These are phyloP conservation scores for Kalanchoe fedtschenkoi DNA, from an alignment of 164 flowering plant species.

Conservation along the genomic window DNA sequence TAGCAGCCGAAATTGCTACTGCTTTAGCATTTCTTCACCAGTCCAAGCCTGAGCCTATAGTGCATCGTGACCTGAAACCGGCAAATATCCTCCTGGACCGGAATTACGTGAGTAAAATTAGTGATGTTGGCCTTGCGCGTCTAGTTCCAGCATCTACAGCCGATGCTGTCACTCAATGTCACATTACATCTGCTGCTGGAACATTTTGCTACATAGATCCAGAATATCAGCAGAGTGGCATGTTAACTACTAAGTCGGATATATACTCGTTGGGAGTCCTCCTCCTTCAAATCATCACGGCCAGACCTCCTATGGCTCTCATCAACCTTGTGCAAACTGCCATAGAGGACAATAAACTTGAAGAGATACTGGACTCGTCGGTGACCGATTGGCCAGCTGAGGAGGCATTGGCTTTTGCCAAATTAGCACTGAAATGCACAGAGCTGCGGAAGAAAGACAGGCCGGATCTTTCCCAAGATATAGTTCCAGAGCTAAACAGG, in stretches of 20 bases:
- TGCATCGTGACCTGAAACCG: conserved; percentile 72
- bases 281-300: conserved; percentile 67
- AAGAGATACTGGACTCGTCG: conserved; percentile 40
- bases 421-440: conserved; percentile 41
- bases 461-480: conserved; percentile 43
- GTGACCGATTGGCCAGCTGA: conserved; percentile 65
- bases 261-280: conserved; percentile 62
- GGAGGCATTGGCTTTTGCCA: conserved; percentile 35
- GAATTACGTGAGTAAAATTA: conserved; percentile 58
- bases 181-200: conserved; percentile 71
- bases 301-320: conserved; percentile 61
- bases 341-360: conserved; percentile 39
- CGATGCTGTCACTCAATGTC: conserved; percentile 57
- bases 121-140: conserved; percentile 69
- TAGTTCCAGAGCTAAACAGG: conserved; percentile 60
- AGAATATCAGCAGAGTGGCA: conserved; percentile 78
- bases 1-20: conserved; percentile 61
- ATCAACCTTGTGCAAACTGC: conserved; percentile 46
- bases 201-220: conserved; percentile 85
- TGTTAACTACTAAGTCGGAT: conserved; percentile 53
- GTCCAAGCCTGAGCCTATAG: conserved; percentile 75
- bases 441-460: conserved; percentile 60
- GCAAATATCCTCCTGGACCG: conserved; percentile 66
- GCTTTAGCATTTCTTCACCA: conserved; percentile 72
- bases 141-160: conserved; percentile 62